phyloP scores from a whole-genome alignment of 2,329 filamentous ascomycete genomes.

The Cyphellophora attinorum region DNA sequence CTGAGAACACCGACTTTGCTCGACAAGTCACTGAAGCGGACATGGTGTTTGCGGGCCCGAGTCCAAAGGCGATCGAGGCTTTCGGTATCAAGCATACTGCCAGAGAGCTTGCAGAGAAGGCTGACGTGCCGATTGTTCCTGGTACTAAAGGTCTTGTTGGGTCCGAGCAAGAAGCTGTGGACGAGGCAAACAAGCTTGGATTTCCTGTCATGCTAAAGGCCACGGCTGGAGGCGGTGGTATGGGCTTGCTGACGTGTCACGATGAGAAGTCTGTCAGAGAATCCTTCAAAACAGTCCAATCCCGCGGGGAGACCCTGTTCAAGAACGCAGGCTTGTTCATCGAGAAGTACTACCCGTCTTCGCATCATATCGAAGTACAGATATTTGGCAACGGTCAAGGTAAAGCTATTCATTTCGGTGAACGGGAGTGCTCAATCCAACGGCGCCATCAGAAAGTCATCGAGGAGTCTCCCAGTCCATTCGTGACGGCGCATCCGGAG shows the following conservation, averaged over 20 bases:
- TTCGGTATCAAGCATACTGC: slow-evolving; percentile 53
- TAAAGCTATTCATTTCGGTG: slow-evolving; percentile 71
- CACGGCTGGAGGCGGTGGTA: slow-evolving; percentile 70
- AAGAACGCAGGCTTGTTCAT: slow-evolving; percentile 78
- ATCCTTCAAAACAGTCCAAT: slow-evolving; percentile 63
- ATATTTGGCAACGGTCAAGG: slow-evolving; percentile 77
- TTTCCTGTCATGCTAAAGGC: slow-evolving; percentile 67
- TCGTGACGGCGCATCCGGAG: slow-evolving; percentile 42
- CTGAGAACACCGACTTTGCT: slow-evolving; percentile 55
- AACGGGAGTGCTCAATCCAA: slow-evolving; percentile 82
- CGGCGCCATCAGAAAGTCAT: slow-evolving; percentile 83
- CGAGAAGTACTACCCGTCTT: slow-evolving; percentile 70
- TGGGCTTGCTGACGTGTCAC: slow-evolving; percentile 71
- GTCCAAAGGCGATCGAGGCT: slow-evolving; percentile 41
- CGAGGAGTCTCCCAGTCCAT: slow-evolving; percentile 78
- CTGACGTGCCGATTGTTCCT: slow-evolving; percentile 46
- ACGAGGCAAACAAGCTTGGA: slow-evolving; percentile 34
- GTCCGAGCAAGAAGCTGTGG: slow-evolving; percentile 37
- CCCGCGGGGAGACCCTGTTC: slow-evolving; percentile 68
- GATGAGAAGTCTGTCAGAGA: slow-evolving; percentile 58
- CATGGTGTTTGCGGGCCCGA: slow-evolving; percentile 52
- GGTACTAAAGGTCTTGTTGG: slow-evolving; percentile 41
- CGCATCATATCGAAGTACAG: slow-evolving; percentile 82
- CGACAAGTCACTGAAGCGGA: slow-evolving; percentile 42
- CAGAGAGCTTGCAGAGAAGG: slow-evolving; percentile 41